These are phyloP conservation scores for Phytophthora pisi DNA, from an alignment of 352 stramenopile species.

Conservation along the genomic window DNA sequence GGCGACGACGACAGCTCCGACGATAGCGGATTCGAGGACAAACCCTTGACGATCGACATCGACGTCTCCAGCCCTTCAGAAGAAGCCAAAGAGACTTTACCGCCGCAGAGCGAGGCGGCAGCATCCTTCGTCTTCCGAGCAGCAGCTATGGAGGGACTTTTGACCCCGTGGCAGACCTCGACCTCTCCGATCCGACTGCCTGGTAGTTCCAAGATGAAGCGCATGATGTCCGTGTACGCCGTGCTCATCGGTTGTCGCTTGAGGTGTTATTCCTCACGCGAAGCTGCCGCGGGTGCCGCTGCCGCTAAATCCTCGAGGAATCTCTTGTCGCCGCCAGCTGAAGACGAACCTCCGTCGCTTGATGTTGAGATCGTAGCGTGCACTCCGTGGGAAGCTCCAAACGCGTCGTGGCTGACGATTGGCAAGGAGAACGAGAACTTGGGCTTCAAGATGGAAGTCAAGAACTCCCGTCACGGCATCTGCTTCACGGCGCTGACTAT, in stretches of 20 bases:
- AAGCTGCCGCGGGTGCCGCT: slow-evolving; percentile 10
- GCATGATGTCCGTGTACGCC: slow-evolving; percentile 32
- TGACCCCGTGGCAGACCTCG: slow-evolving; percentile 48
- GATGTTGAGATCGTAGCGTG: slow-evolving; percentile 50
- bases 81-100: not conserved
- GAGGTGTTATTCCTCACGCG: slow-evolving; percentile 34
- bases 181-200: slow-evolving; percentile 22
- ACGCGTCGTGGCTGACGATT: slow-evolving; percentile 22
- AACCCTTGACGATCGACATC: not conserved
- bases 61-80: not conserved
- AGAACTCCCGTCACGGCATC: slow-evolving; percentile 14
- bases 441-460: slow-evolving; percentile 48
- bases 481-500: slow-evolving; percentile 51
- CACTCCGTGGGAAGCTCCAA: slow-evolving; percentile 49
- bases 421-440: slow-evolving; percentile 38
- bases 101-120: not conserved
- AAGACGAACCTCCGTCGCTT: slow-evolving; percentile 23
- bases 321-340: not conserved
- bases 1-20: slow-evolving; percentile 8
- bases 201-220: slow-evolving; percentile 33
- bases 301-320: slow-evolving; percentile 2
- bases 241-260: slow-evolving; percentile 47
- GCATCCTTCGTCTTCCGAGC: slow-evolving; percentile 30
- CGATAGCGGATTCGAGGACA: slow-evolving; percentile 28
- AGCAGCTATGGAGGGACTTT: slow-evolving; percentile 57